Base-by-base conservation (phyloP, 495 filamentous ascomycete genomes). In the Penicillium odoratum region DNA sequence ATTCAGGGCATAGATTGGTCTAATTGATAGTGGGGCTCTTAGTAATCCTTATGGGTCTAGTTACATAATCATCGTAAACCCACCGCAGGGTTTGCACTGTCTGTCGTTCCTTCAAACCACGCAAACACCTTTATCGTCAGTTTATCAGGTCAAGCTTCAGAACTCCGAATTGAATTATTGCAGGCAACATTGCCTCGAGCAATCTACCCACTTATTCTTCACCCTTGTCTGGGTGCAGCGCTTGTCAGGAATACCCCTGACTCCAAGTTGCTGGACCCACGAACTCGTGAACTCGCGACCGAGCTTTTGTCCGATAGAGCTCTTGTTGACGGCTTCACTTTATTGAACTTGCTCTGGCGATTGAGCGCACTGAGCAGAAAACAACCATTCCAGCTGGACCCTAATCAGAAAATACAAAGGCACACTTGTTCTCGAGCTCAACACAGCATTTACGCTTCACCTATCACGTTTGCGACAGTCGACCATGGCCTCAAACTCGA, bases 41-140 rank as follows among this genome's bases (percentile, higher is more conserved):
- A 21, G 21, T 21, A 21, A 21, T 21, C 21, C 21, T 21, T 21
- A 2, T 21, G 21, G 21, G 21, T 21, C 2, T 1, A 15, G 15
- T 40, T 40, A 16, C 46, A 26, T 8, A 21, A 21, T 16, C 16
- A 7, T 28, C 8, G 8, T 4, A 18, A 48, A 48, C 28, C 46
- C 46, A 48, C 46, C 7, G 51, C 60, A 69, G 54, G 71, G 75
- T 78, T 79, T 79, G 76, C 76, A 79, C 57, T 77, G 76, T 79
- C 74, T 79, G 75, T 60, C 65, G 51, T 61, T 66, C 57, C 64
- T 78, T 77, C 76, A 79, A 79, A 79, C 76, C 61, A 65, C 70
- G 55, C 76, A 78, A 79, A 76, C 73, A 75, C 65, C 58, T 45
- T 38, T 10, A 13, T 33, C 30, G 11, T 10, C 7, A 11, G 45